These are phyloP conservation scores for Ceratobasidium sp. DNA, from an alignment of 1,284 basidiomycete genomes.

Conservation along the genomic window DNA sequence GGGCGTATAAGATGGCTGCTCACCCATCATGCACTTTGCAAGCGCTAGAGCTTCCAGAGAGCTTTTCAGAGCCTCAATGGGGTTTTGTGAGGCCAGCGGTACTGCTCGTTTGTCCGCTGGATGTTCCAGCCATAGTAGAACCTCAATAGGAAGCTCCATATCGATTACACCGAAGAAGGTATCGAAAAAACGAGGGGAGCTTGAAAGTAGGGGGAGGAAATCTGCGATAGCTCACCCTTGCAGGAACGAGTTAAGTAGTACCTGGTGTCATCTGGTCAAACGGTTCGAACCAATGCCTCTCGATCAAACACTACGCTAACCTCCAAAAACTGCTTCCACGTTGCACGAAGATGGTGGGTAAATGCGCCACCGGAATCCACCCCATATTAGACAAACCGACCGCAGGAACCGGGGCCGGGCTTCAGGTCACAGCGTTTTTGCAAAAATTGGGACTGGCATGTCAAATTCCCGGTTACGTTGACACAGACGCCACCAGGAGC, in stretches of 20 bases:
- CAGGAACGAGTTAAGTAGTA: neutral
- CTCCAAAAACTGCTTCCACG: neutral
- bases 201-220: neutral
- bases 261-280: neutral
- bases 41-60: conserved; percentile 22
- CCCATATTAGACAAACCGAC: neutral
- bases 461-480: no score
- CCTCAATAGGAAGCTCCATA: conserved; percentile 12
- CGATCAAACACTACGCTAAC: neutral
- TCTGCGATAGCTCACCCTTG: neutral
- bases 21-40: conserved; percentile 34
- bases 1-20: neutral
- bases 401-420: neutral
- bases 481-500: neutral
- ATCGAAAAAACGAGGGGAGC: neutral
- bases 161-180: no score
- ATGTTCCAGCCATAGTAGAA: conserved; percentile 28
- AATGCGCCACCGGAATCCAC: neutral
- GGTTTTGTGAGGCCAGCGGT: neutral
- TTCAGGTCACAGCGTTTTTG: no score
- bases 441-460: no score
- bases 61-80: conserved; percentile 11
- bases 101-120: conserved; percentile 1
- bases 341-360: neutral
- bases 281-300: neutral